Conservation (phyloP, 768 basidiomycete genomes). For the Xerocomus spinulosus region DNA sequence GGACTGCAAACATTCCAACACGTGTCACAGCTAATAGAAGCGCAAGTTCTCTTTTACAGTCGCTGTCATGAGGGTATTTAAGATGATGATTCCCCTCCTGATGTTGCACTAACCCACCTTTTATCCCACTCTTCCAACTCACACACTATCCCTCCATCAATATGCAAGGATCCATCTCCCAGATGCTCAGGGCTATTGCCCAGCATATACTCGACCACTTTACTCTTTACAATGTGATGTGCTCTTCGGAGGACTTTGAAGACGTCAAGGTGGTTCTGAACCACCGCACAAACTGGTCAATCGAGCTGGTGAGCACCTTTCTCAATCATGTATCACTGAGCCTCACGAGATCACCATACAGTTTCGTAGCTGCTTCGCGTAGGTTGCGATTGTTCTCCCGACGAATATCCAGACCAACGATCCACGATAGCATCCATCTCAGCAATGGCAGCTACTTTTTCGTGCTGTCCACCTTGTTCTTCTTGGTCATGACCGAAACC, state of each 20-base stretch:
- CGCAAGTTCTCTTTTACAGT: too few relatives aligned
- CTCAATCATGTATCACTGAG: too few relatives aligned
- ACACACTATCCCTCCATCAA: too few relatives aligned
- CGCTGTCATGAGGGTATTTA: too few relatives aligned
- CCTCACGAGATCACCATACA: background rate
- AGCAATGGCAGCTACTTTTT: constrained; percentile 1
- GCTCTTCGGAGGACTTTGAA: constrained; percentile 17
- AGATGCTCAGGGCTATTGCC: background rate
- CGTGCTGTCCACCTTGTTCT: constrained; percentile 9
- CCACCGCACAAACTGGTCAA: constrained; percentile 17
- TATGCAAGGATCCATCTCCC: constrained; percentile 8
- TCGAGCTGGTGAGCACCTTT: constrained; percentile 16
- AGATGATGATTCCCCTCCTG: too few relatives aligned
- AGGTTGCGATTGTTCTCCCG: background rate
- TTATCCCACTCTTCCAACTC: too few relatives aligned
- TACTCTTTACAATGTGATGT: constrained; percentile 18
- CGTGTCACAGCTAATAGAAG: too few relatives aligned
- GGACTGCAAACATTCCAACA: too few relatives aligned
- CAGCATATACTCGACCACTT: constrained; percentile 1
- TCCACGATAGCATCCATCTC: constrained; percentile 16
- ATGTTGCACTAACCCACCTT: too few relatives aligned
- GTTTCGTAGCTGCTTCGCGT: constrained; percentile 12
- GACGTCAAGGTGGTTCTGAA: constrained; percentile 16
- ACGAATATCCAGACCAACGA: background rate
- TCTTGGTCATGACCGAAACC: constrained; percentile 18